Percentiles rank a stretch among this genome's conserved stretches.
Conservation (phyloP, 345 rosid species). For the Citrus inodora region DNA sequence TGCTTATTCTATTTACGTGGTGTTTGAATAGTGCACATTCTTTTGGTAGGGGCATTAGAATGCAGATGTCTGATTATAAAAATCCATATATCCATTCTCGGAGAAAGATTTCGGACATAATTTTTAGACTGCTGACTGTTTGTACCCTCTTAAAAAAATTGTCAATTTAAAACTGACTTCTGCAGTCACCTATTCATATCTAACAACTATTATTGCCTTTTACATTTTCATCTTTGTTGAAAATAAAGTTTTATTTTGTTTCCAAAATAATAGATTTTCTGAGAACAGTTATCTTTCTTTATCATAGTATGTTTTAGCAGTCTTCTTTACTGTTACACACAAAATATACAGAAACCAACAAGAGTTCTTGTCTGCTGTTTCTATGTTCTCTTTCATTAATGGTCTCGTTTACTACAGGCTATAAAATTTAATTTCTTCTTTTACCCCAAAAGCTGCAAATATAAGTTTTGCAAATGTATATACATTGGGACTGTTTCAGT, state of each 20-base stretch:
- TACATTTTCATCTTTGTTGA: neutral
- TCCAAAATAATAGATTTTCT: neutral
- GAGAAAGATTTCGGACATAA: neutral
- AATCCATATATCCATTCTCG: neutral
- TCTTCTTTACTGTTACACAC: neutral
- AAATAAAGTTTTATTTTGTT: neutral
- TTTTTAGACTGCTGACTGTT: neutral
- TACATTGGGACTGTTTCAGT: neutral
- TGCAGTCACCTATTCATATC: neutral
- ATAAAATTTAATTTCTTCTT: neutral
- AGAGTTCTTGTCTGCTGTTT: neutral
- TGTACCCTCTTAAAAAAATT: neutral
- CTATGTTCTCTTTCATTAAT: neutral
- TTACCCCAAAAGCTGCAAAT: neutral
- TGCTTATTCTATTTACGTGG: neutral
- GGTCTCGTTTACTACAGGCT: neutral
- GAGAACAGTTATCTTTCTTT: neutral
- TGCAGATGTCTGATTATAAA: neutral
- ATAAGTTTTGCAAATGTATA: neutral
- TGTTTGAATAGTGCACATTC: neutral
- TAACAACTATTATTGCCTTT: neutral
- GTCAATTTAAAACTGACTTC: neutral
- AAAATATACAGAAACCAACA: neutral
- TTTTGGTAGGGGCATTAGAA: neutral
- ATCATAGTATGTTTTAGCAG: neutral